Base-by-base conservation (phyloP, 1,284 basidiomycete genomes). In the Boletus mariae region DNA sequence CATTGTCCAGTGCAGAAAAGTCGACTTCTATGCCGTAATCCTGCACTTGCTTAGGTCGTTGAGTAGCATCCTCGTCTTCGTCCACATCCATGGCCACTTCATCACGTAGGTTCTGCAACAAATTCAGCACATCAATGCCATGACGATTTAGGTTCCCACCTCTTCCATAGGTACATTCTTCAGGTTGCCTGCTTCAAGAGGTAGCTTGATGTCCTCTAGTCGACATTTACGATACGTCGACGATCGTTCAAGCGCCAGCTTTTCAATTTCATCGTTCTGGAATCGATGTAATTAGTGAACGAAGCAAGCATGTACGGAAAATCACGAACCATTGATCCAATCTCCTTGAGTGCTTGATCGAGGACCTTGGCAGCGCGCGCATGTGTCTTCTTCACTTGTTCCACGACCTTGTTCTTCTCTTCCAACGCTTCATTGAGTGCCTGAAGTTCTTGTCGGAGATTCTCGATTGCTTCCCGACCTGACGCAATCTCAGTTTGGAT, bases 201-300 rank as follows among this genome's bases (percentile, higher is more conserved):
- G 95, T 23, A 99, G 71, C 45, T 83, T 80, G 61, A 99, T 90
- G 64, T 97, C 94, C 63, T 99, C 97, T 37, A 99, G 77, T 56
- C 94, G 84, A 72, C 96, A 98, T 63, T 90, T 89, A 20, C 95
- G 83, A 69, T 97, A 99, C 51, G 94, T 83, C 0, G 85, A 77
- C 17, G 93, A 91, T 26, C 97, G 80, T 63, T 98, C 94, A 17
- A 93, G 78, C 0, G 86, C 90, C 11, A 91, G 73, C 63, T 92
- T 92, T 71, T 95, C 93, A 56, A 98, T 98, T 64, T 94, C 89
- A 67, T 96, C 94, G 63, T 96, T 97, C 91, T 93, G 61, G 47
- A 7, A 31, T 44, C 4, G 11, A 50, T 40, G 7, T 31, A 29
- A 10, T 28, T 20, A 42, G 47, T 34, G 25, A 17, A 26, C n/a